Evolutionary conservation across 768 basidiomycete species (phyloP).

Genomic region (Boletus patriciae): DNA sequence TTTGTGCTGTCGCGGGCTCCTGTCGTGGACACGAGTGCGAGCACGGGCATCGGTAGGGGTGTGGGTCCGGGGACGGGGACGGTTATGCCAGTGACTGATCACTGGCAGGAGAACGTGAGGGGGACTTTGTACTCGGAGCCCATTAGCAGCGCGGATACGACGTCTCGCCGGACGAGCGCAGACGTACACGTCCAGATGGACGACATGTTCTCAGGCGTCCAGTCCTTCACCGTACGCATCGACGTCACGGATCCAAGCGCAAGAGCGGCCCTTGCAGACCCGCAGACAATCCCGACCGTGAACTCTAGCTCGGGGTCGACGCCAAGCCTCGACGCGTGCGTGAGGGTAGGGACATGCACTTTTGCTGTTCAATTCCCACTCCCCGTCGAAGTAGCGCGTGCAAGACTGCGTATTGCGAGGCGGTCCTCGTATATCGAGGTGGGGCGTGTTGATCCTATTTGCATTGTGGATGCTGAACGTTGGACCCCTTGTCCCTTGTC

Average conservation of each 20-base stretch:
- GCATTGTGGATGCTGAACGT: background rate
- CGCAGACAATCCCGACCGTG: conserved; percentile 7
- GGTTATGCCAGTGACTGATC: background rate
- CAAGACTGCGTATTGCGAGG: conserved; percentile 48
- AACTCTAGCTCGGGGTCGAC: background rate
- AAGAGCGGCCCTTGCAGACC: conserved; percentile 10
- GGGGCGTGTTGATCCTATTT: background rate
- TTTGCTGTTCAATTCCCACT: conserved; percentile 42
- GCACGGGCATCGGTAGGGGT: background rate
- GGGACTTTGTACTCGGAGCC: background rate
- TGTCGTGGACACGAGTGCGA: background rate
- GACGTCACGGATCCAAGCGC: conserved; percentile 22
- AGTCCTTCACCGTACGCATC: conserved; percentile 18
- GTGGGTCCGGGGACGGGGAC: background rate
- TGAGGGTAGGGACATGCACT: conserved; percentile 16
- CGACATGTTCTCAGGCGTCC: background rate
- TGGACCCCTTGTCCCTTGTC: background rate
- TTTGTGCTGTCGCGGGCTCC: conserved; percentile 23
- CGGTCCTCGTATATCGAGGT: conserved; percentile 51
- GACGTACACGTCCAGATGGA: conserved; percentile 18
- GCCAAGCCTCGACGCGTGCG: background rate
- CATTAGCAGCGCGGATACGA: background rate
- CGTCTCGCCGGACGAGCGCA: background rate
- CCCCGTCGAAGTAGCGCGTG: conserved; percentile 38
- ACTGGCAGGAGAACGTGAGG: conserved; percentile 1